Base-by-base conservation (phyloP, 2,329 filamentous ascomycete species). In the Microsporum ferrugineum region DNA sequence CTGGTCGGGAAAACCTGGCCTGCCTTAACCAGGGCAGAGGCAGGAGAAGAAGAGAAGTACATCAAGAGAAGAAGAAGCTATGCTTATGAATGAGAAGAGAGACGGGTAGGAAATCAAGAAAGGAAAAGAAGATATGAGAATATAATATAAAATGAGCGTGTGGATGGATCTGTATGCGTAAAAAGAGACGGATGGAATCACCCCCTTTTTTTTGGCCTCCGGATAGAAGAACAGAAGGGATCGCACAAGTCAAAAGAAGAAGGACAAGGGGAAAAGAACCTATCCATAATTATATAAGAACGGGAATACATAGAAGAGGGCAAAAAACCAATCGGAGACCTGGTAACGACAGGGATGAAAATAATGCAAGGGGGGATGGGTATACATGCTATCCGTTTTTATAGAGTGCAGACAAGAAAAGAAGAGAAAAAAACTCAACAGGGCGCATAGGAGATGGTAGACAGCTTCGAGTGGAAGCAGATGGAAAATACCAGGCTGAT, bases 361-460 rank as follows among this genome's bases (percentile, higher is more conserved):
- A 10, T 38, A 43, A 57, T 57, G 55, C 55, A 57, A 36, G 49
- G 49, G 49, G 49, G 49, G 14, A 6, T 34, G 55, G 55, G 55
- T 57, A 57, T 57, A 57, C 55, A 57, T 57, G 55, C 36, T 43
- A 57, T 57, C 49, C 49, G 49, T 55, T 55, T 55, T 55, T 55
- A 55, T 55, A 55, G 49, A 17, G 49, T 55, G 49, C 49, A 55
- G 49, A 17, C 10, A 53, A 33, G 27, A 34, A 2, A 36, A n/a
- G n/a, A 14, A 29, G 14, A 34, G 5, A 55, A 10, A 36, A 55
- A 7, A 10, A 29, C 45, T 49, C 45, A 49, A 55, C 29, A 34
- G 23, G 31, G 49, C 5, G 49, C 12, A 36, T n/a, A 55, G 31
- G 12, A 33, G n/a, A 17, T 17, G 49, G 17, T 49, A 5, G 33